Evolutionary conservation across 768 basidiomycete genomes (phyloP).

Genomic region (Boletus subcaerulescens): DNA sequence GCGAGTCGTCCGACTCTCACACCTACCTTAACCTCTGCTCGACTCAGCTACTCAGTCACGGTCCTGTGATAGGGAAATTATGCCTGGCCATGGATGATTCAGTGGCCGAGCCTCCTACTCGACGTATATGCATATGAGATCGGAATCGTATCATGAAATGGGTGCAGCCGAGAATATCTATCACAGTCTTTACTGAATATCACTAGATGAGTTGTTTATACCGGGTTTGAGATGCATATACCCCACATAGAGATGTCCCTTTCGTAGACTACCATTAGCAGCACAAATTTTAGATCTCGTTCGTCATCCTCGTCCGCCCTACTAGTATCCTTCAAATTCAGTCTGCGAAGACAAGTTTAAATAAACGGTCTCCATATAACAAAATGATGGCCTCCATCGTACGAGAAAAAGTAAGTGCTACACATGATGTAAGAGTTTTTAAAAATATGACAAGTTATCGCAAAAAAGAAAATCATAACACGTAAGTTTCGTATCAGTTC

Average conservation of each 20-base stretch:
- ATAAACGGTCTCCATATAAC: no score
- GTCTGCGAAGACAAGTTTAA: not conserved
- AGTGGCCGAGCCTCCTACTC: not conserved
- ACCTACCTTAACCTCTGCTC: no score
- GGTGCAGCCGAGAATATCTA: not conserved
- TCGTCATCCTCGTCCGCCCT: no score
- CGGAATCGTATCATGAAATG: constrained; percentile 5
- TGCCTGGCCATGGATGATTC: constrained; percentile 11
- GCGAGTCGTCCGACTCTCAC: not conserved
- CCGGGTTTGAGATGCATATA: not conserved
- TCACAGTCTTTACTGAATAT: not conserved
- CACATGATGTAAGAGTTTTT: not conserved
- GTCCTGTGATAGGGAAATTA: constrained; percentile 4
- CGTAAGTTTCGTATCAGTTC: not conserved
- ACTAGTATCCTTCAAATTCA: not conserved
- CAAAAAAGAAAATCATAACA: not conserved
- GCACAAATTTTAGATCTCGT: not conserved
- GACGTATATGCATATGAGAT: not conserved
- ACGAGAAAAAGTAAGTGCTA: not conserved
- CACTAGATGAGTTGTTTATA: not conserved
- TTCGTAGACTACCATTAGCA: not conserved
- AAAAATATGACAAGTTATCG: not conserved
- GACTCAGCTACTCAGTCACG: not conserved
- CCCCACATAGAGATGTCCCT: not conserved
- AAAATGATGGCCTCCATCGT: no score